Evolutionary conservation across 805 yeast species (phyloP), one percentile per base, ranked within the genome.

Genomic region (Wickerhamiella lipophila): DNA sequence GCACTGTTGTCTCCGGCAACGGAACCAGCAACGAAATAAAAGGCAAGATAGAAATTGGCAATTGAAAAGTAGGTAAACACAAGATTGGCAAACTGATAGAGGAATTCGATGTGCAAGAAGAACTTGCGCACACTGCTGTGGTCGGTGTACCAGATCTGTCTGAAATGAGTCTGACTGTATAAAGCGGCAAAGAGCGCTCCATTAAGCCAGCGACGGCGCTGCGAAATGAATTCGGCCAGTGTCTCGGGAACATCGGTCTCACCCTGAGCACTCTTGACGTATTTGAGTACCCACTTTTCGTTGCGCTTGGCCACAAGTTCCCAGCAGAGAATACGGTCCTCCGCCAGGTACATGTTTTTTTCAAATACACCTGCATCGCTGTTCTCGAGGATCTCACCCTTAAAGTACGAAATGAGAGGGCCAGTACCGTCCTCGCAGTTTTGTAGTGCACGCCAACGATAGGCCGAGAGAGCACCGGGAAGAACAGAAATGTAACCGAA

Each of bases 151-250:
- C 96, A 89, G 50, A 92, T 83, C 57, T 83, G 83, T 49, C 78
- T 73, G 74, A 88, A 85, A 62, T 88, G 94, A 49, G 83, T 60
- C 55, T 84, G 84, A 1, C 96, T 79, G 63, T 83, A 92, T 49
- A 88, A 70, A 3, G 97, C 97, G 0, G 99, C 97, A 68, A 92
- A 92, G 61, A 92, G 76, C 1, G 98, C 94, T 63, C 99, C 99
- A 65, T 89, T 89, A 53, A 89, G 74, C 98, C 98, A 89, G 71
- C 98, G 79, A 70, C 98, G 81, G 69, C 98, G 81, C 69, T 89
- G 98, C 49, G 92, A 77, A 47, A 89, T 84, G 60, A 92, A 86
- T 61, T 92, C 97, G n/a, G 95, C 82, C 40, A 88, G 73, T n/a
- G 74, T 71, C 60, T 88, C 96, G 6, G 97, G 97, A 46, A 87